Evolutionary conservation across 2,329 filamentous ascomycete species (phyloP), one percentile per base, ranked within the genome.

Genomic region (Nigrospora oryzae): DNA sequence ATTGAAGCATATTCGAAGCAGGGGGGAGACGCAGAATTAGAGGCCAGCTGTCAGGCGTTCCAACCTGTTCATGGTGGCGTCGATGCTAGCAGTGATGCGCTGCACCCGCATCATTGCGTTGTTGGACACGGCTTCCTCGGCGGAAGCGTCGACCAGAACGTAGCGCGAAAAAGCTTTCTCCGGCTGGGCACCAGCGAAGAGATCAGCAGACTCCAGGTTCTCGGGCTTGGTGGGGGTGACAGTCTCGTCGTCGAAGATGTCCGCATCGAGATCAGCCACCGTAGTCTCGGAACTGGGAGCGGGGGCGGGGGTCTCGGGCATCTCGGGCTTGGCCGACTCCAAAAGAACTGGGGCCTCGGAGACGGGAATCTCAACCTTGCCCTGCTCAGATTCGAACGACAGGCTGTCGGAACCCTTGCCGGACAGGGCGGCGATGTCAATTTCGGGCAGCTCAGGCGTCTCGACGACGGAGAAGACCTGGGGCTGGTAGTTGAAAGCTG

Each of bases 391-490:
- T 5, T 65, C 59, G 34, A 70, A 66, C n/a, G 59, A 56, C 56
- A 64, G 65, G 44, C 69, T 71, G 10, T 76, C 67, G 36, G 74
- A 76, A 0, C 74, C 66, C 74, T 93, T 93, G 56, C 85, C 86
- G 5, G 83, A 83, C n/a, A 93, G 71, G 19, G 75, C 59, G 19
- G 77, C 71, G 6, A 77, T 66, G 58, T 84, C 71, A 52, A 90
- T 73, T 38, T 71, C 64, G 5, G 84, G 83, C 23, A 84, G 70
- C 53, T 83, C 76, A 2, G 84, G 83, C 2, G 86, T 75, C 51
- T 86, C 80, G n/a, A 79, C 64, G 14, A 90, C 79, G 41, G 87
- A 78, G 56, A 86, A 94, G 40, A 86, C 82, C 59, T 82, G 81
- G 19, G 83, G 81, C 59, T 85, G 81, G 62, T 78, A 83, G 61